Conservation (phyloP, 129 eudicot genomes). For the Scalesia atractyloides region DNA sequence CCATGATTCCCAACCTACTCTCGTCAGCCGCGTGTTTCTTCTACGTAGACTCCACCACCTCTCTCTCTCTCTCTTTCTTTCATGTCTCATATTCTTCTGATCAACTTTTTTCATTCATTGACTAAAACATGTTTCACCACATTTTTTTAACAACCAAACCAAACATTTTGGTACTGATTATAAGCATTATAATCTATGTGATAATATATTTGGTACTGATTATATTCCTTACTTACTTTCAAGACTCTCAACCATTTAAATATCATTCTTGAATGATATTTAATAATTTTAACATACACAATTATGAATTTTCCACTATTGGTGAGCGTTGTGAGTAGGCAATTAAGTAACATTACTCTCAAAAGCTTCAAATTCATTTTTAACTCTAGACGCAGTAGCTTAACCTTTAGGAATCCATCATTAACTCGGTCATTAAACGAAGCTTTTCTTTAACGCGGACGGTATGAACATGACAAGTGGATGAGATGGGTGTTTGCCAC, state of each 20-base stretch:
- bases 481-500: too few relatives aligned
- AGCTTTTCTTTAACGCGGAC: not conserved
- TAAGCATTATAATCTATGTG: not conserved
- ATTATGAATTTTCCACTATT: too few relatives aligned
- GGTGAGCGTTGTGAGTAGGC: too few relatives aligned
- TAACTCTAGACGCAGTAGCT: not conserved
- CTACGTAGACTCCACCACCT: conserved; percentile 20
- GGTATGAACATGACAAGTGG: too few relatives aligned
- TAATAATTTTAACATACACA: too few relatives aligned
- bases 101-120: conserved; percentile 1
- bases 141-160: too few relatives aligned
- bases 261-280: too few relatives aligned
- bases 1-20: conserved; percentile 15
- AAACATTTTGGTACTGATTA: too few relatives aligned
- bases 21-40: conserved; percentile 15
- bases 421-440: not conserved
- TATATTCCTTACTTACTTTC: not conserved
- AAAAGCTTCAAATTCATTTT: not conserved
- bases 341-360: too few relatives aligned
- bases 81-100: not conserved
- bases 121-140: not conserved
- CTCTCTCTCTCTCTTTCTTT: not conserved
- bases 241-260: not conserved
- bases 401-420: not conserved
- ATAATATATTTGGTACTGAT: not conserved